A percentile compares a stretch with the other conserved stretches of the same genome.
Evolutionary conservation across 164 flowering plant genomes (phyloP).

Genomic region (Taxillus chinensis): DNA sequence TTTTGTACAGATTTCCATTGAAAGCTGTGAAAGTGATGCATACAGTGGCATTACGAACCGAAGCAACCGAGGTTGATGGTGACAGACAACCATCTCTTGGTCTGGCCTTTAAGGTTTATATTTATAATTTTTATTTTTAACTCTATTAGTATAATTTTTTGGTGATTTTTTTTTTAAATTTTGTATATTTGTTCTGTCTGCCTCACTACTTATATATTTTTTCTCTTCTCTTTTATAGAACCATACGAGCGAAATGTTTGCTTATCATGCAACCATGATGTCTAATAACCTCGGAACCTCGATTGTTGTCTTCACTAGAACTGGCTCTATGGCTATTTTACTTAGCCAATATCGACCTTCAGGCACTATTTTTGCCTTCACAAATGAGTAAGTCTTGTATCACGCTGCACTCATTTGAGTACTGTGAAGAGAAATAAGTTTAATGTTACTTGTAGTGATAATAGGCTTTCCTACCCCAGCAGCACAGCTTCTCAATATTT

Average conservation of each 20-base stretch:
- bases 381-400: conserved; percentile 66
- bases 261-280: conserved; percentile 97
- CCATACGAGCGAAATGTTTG: conserved; percentile 98
- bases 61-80: conserved; percentile 61
- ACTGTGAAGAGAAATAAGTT: neutral
- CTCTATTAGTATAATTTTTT: neutral
- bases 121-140: neutral
- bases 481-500: no score
- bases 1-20: conserved; percentile 69
- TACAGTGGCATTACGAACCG: conserved; percentile 85
- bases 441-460: neutral
- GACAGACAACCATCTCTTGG: conserved; percentile 66
- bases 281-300: conserved; percentile 94
- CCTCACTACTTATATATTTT: conserved; percentile 7
- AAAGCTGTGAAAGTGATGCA: conserved; percentile 97
- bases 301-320: conserved; percentile 87
- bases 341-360: conserved; percentile 94
- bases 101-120: conserved; percentile 69
- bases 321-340: conserved; percentile 89
- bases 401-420: neutral
- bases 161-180: neutral
- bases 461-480: neutral
- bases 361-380: conserved; percentile 92
- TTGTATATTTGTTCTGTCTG: neutral
- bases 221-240: conserved; percentile 46